These are phyloP conservation scores for Fusarium oligoseptatum DNA, from an alignment of 2,329 filamentous ascomycete genomes.

Conservation along the genomic window DNA sequence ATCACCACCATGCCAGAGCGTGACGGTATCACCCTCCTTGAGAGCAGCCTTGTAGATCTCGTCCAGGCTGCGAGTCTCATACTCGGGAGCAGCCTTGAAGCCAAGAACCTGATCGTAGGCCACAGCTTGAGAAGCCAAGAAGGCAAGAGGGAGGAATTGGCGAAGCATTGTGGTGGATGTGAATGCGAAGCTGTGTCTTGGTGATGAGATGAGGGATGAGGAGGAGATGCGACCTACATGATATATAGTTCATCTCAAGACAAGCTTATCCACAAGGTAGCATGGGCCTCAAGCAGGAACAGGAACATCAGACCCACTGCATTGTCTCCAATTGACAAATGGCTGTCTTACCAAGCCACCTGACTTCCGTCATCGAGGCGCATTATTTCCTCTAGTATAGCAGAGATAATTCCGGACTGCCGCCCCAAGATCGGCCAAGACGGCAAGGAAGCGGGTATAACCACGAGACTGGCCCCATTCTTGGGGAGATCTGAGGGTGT, in stretches of 20 bases:
- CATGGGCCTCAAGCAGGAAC: neutral
- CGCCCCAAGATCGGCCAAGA: neutral
- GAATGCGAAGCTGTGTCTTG: neutral
- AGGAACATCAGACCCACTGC: neutral
- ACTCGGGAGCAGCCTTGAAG: slow-evolving; percentile 39
- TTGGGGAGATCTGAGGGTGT: neutral
- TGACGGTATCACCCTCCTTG: slow-evolving; percentile 60
- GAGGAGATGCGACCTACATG: neutral
- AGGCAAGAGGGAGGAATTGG: slow-evolving; percentile 11
- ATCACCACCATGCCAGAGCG: slow-evolving; percentile 64
- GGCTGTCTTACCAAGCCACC: neutral
- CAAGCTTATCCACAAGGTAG: neutral
- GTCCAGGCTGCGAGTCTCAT: slow-evolving; percentile 62
- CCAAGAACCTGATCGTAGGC: slow-evolving; percentile 45
- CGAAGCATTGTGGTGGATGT: slow-evolving; percentile 16
- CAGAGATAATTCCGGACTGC: neutral
- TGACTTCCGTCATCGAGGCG: neutral
- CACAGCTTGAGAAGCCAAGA: slow-evolving; percentile 18
- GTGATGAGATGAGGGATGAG: neutral
- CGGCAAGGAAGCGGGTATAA: neutral
- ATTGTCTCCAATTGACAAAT: neutral
- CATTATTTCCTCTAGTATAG: neutral
- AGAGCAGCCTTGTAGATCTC: slow-evolving; percentile 64
- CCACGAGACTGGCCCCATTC: neutral
- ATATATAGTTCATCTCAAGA: neutral